Percentiles rank a stretch among this genome's conserved stretches.
Evolutionary conservation across 2,329 filamentous ascomycete genomes (phyloP).

Genomic region (Calonectria fujianensis): DNA sequence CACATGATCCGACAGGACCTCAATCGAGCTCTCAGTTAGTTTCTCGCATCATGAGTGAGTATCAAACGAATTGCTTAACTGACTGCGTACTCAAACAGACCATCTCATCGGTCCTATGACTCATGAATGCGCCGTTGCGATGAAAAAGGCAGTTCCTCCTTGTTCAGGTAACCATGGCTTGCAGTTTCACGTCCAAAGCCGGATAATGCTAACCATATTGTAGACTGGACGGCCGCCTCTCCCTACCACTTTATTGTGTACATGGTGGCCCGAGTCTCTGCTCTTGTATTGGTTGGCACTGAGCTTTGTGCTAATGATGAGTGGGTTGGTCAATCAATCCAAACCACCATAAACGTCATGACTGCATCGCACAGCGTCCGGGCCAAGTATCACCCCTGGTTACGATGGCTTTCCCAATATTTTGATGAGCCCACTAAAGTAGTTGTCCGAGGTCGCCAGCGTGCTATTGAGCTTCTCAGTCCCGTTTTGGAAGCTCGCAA

Average conservation of each 20-base stretch:
- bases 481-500: background rate
- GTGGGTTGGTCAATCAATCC: conserved; percentile 15
- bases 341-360: conserved; percentile 1
- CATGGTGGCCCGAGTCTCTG: background rate
- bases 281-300: background rate
- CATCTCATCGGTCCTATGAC: background rate
- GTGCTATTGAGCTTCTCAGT: background rate
- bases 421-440: conserved; percentile 6
- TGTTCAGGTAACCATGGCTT: background rate
- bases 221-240: background rate
- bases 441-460: background rate
- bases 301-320: conserved; percentile 6
- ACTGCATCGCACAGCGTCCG: background rate
- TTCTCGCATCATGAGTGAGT: background rate
- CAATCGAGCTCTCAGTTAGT: conserved; percentile 1
- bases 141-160: conserved; percentile 8
- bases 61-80: background rate
- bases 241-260: background rate
- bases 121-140: background rate
- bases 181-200: background rate
- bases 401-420: background rate
- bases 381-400: background rate
- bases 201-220: background rate
- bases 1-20: background rate
- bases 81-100: background rate